Base-by-base conservation (phyloP, 495 filamentous ascomycete genomes). In the Viridothelium virens region DNA sequence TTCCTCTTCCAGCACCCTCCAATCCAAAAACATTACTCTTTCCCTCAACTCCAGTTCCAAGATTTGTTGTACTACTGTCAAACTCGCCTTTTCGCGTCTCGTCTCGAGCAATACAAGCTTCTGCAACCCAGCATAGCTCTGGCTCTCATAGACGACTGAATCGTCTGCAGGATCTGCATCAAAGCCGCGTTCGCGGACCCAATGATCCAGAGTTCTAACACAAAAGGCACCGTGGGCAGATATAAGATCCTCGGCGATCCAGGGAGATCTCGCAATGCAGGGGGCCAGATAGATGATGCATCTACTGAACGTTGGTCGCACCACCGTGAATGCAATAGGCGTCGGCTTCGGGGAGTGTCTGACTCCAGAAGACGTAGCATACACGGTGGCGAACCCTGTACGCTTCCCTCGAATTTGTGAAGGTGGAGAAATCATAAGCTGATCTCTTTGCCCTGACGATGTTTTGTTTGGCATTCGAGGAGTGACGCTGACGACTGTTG, bases 41-140 rank as follows among this genome's bases (percentile, higher is more conserved):
- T 70, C 70, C 36, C 65, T 53, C 34, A 68, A 33, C 36, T 37
- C 65, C 25, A 72, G 33, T 31, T 18, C 63, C 38, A 56, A 5
- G 14, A 70, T 36, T 34, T 53, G 18, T 16, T 38, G 34, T 5
- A 70, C 56, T 1, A 67, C 47, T 5, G 7, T 37, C 34, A 44
- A 5, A n/a, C 61, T 64, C 38, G 25, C 66, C 14, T 61, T 34
- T 14, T 9, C 11, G 12, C 68, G 53, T 25, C 59, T 63, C 46
- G 39, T 50, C 41, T 72, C 70, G 1, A 72, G 68, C 10, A 72
- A 61, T 4, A 70, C 66, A 25, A 70, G 48, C 63, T 69, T 72
- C 3, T 62, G 59, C 64, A 68, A 46, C 2, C 63, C 70, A 10
- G 33, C 34, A 48, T 68, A 70, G 10, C 69, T 62, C 56, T 72